phyloP scores from a whole-genome alignment of 257 asterid species.

The Eustoma russellianum region DNA sequence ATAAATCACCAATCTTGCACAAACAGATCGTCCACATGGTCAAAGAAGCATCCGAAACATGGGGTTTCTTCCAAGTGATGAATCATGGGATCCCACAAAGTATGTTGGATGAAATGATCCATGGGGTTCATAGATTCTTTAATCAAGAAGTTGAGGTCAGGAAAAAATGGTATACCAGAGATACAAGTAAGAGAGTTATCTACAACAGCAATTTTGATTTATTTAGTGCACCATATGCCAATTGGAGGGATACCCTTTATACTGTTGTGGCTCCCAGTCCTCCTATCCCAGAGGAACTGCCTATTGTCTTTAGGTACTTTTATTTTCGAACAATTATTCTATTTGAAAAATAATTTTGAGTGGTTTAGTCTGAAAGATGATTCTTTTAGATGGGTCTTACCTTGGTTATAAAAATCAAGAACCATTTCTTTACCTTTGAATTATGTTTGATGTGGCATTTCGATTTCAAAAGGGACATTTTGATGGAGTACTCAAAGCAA shows the following conservation, averaged over 20 bases:
- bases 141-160: conserved; percentile 19
- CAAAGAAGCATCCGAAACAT: not conserved
- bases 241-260: conserved; percentile 20
- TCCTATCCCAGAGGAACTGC: conserved; percentile 14
- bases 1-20: too few relatives aligned
- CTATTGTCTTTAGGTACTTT: conserved; percentile 12
- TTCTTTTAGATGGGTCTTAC: too few relatives aligned
- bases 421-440: too few relatives aligned
- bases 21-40: conserved; percentile 3
- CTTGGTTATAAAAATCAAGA: too few relatives aligned
- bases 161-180: conserved; percentile 13
- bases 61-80: conserved; percentile 16
- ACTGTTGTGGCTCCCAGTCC: conserved; percentile 15
- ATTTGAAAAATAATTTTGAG: too few relatives aligned
- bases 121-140: conserved; percentile 13
- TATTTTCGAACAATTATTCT: too few relatives aligned
- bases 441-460: too few relatives aligned
- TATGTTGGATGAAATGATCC: conserved; percentile 15
- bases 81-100: conserved; percentile 14
- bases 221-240: conserved; percentile 8
- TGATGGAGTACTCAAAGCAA: conserved; percentile 26
- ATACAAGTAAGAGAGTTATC: not conserved
- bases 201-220: conserved; percentile 23
- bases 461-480: conserved; percentile 4
- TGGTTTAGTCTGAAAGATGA: too few relatives aligned